A percentile compares a stretch with the other conserved stretches of the same genome.
phyloP scores from a whole-genome alignment of 2,329 filamentous ascomycete species.

The Aspergillus ochraceus region DNA sequence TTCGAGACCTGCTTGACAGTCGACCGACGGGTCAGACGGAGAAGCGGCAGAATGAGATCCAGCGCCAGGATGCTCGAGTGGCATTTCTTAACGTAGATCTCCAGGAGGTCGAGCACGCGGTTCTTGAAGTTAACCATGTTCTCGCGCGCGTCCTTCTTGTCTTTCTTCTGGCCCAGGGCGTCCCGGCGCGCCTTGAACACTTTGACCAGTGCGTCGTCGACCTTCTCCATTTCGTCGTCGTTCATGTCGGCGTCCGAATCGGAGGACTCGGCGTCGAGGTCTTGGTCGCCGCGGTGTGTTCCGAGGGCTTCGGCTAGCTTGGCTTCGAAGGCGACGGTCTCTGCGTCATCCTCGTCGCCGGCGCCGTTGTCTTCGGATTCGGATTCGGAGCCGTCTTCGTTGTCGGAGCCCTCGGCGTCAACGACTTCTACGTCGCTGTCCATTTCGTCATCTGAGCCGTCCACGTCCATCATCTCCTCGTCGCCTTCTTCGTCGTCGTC shows the following conservation, averaged over 20 bases:
- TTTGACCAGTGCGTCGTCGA: constrained; percentile 79
- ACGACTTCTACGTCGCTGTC: constrained; percentile 40
- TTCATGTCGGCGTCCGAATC: constrained; percentile 77
- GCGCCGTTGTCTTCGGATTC: constrained; percentile 22
- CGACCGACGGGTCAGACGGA: constrained; percentile 75
- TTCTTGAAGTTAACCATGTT: constrained; percentile 94
- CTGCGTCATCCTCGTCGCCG: constrained; percentile 48
- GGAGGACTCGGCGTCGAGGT: constrained; percentile 56
- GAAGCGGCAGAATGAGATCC: constrained; percentile 70
- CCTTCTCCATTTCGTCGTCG: constrained; percentile 89
- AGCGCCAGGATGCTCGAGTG: constrained; percentile 67
- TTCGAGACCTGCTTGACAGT: constrained; percentile 72
- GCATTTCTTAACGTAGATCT: constrained; percentile 80
- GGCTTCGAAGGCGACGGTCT: constrained; percentile 66
- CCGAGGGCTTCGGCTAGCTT: constrained; percentile 77
- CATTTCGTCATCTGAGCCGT: constrained; percentile 38
- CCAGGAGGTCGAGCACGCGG: constrained; percentile 82
- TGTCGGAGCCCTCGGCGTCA: constrained; percentile 41
- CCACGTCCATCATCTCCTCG: constrained; percentile 53
- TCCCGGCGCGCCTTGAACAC: constrained; percentile 80
- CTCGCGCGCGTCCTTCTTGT: constrained; percentile 83
- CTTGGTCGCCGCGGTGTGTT: constrained; percentile 62
- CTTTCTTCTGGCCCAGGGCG: constrained; percentile 70
- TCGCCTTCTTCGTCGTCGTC: constrained; percentile 59
- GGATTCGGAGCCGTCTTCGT: constrained; percentile 10